Conservation (phyloP, 2,329 filamentous ascomycete species). For the Phoma sp. region DNA sequence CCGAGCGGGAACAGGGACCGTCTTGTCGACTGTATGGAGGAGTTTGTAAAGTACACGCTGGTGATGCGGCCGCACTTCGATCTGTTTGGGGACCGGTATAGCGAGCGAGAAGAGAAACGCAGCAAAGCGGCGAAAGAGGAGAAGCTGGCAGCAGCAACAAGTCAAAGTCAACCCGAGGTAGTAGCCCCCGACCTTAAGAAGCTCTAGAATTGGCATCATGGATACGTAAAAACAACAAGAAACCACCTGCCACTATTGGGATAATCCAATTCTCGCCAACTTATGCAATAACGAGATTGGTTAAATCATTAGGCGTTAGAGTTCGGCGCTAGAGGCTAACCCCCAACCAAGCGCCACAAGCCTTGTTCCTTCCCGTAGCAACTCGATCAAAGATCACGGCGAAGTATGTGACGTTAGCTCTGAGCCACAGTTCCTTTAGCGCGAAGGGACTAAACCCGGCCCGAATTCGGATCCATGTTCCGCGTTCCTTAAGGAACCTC, state of each 20-base stretch:
- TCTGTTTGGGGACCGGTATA: constrained; percentile 67
- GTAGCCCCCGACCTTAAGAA: not conserved
- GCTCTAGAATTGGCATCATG: not conserved
- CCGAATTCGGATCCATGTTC: constrained; percentile 5
- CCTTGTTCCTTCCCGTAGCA: too few relatives aligned
- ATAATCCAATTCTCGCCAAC: too few relatives aligned
- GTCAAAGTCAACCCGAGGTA: not conserved
- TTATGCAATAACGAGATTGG: too few relatives aligned
- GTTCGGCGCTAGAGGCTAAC: too few relatives aligned
- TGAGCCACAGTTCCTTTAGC: too few relatives aligned
- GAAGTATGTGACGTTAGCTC: too few relatives aligned
- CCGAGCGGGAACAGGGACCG: constrained; percentile 64
- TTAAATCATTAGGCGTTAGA: too few relatives aligned
- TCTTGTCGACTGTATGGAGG: constrained; percentile 71
- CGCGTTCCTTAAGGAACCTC: not conserved
- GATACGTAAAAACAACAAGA: too few relatives aligned
- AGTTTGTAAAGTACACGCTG: constrained; percentile 72
- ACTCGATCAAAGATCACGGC: too few relatives aligned
- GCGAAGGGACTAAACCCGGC: not conserved
- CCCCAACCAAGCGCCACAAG: too few relatives aligned
- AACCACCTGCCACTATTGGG: too few relatives aligned
- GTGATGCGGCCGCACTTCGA: constrained; percentile 67
- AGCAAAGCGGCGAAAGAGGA: constrained; percentile 25
- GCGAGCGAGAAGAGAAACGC: constrained; percentile 60
- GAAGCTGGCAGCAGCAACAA: not conserved